Evolutionary conservation across 495 filamentous ascomycete genomes (phyloP).

Genomic region (Monascus purpureus): DNA sequence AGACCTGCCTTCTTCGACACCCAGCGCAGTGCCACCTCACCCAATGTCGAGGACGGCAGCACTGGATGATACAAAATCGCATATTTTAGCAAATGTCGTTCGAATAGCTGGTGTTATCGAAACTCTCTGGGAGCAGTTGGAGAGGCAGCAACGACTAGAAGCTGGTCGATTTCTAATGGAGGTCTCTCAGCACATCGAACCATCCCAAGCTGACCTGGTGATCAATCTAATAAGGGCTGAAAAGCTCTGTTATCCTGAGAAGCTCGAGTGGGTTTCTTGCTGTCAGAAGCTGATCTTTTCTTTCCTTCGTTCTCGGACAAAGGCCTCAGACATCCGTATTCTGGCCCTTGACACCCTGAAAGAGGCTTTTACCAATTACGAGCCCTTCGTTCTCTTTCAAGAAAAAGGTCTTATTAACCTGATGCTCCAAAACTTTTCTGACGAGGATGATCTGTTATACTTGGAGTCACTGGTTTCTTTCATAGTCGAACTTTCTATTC

Average conservation of each 20-base stretch:
- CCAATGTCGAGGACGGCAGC: constrained; percentile 6
- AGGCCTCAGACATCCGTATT: constrained; percentile 52
- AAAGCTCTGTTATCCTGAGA: constrained; percentile 56
- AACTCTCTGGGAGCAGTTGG: constrained; percentile 27
- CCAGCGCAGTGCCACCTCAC: constrained; percentile 11
- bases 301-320: constrained; percentile 49
- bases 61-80: constrained; percentile 23
- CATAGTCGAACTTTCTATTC: constrained; percentile 21
- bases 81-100: constrained; percentile 24
- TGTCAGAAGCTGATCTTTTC: constrained; percentile 45
- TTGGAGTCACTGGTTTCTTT: constrained; percentile 35
- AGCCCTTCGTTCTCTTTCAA: constrained; percentile 20
- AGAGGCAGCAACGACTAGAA: constrained; percentile 22
- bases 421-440: constrained; percentile 28
- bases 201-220: constrained; percentile 29
- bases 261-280: constrained; percentile 50
- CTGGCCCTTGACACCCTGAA: constrained; percentile 52
- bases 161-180: constrained; percentile 24
- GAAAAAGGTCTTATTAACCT: constrained; percentile 23
- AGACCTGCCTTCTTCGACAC: constrained; percentile 7
- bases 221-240: constrained; percentile 23
- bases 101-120: constrained; percentile 27
- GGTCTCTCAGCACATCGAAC: constrained; percentile 24
- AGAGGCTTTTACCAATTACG: constrained; percentile 45
- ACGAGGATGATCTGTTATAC: constrained; percentile 35